Evolutionary conservation across 2,329 filamentous ascomycete genomes (phyloP), one percentile per base, ranked within the genome.

Genomic region (Fusarium decemcellulare): DNA sequence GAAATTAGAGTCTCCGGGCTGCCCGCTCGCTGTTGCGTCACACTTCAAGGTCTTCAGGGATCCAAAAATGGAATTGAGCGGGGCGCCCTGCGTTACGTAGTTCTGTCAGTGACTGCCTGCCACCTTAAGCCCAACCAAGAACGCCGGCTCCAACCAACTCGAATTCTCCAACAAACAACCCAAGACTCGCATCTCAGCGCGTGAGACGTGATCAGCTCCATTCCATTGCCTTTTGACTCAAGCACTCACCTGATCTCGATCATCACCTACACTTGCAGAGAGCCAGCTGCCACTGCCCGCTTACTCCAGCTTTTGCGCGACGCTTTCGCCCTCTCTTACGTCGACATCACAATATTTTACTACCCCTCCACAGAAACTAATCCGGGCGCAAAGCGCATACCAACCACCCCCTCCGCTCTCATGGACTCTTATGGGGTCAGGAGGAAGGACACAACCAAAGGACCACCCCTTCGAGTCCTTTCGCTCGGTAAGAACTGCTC

Each of bases 391-490:
- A 69, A 60, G 63, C 68, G 54, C 56, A 56, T 50, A 18, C 47
- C 51, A 64, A 57, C 50, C 61, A 63, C 43, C 37, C 27, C 30
- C 51, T 52, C 56, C 71, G 59, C 61, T 53, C 70, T 57, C 64
- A 89, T 89, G 86, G 86, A 88, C 67, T 81, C 82, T 42, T 83
- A 81, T 72, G 84, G 83, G 63, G 80, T 97, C 74, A 91, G 91
- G 81, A 90, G 95, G 79, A 97, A 96, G 83, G 95, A 98, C 81
- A 98, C 95, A 63, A 97, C 94, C 54, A 97, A 97, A 82, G 95
- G 95, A 51, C 94, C 95, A 78, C 95, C 96, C 59, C 83, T 98
- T 80, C 92, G 96, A 79, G 92, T 99, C 71, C 86, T 99, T 12
- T 98, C 94, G 30, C 87, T 99, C 73, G 94, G 94, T 97, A 87